phyloP scores from a whole-genome alignment of 805 yeast genomes.

The Saccharomycopsis fodiens region DNA sequence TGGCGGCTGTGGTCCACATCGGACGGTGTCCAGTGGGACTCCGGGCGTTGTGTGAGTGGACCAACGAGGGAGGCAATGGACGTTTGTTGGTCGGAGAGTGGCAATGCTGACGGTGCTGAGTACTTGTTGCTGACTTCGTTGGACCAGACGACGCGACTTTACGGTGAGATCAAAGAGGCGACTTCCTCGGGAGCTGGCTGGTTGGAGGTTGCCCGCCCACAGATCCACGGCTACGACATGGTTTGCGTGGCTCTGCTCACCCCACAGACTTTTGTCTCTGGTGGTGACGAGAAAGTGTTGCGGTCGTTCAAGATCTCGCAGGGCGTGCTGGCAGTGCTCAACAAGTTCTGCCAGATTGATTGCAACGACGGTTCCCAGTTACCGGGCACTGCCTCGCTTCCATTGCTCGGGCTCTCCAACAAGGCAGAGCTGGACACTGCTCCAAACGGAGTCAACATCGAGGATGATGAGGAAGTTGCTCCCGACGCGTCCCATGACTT shows the following conservation, averaged over 20 bases:
- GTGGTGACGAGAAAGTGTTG: constrained; percentile 91
- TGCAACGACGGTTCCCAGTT: constrained; percentile 28
- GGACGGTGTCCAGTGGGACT: constrained; percentile 35
- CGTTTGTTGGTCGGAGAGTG: constrained; percentile 62
- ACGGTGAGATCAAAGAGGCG: constrained; percentile 36
- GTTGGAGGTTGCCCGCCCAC: constrained; percentile 95
- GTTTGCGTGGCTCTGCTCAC: constrained; percentile 57
- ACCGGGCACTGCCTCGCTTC: constrained; percentile 84
- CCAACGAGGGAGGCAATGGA: constrained; percentile 70
- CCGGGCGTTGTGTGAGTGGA: constrained; percentile 60
- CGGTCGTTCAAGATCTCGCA: constrained; percentile 86
- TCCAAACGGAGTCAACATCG: constrained; percentile 26
- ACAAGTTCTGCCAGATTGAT: constrained; percentile 42
- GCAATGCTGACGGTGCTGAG: too few species aligned
- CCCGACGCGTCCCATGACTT: constrained; percentile 36
- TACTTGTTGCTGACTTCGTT: constrained; percentile 71
- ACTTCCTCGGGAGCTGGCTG: constrained; percentile 40
- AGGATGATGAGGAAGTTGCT: constrained; percentile 24
- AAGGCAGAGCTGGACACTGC: constrained; percentile 58
- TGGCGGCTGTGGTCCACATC: constrained; percentile 64
- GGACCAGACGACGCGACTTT: constrained; percentile 89
- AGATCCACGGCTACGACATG: constrained; percentile 98
- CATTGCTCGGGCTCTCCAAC: constrained; percentile 89
- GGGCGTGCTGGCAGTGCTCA: constrained; percentile 58
- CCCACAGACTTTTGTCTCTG: constrained; percentile 68